Conservation (phyloP, 768 basidiomycete genomes). For the Lactarius hengduanensis region DNA sequence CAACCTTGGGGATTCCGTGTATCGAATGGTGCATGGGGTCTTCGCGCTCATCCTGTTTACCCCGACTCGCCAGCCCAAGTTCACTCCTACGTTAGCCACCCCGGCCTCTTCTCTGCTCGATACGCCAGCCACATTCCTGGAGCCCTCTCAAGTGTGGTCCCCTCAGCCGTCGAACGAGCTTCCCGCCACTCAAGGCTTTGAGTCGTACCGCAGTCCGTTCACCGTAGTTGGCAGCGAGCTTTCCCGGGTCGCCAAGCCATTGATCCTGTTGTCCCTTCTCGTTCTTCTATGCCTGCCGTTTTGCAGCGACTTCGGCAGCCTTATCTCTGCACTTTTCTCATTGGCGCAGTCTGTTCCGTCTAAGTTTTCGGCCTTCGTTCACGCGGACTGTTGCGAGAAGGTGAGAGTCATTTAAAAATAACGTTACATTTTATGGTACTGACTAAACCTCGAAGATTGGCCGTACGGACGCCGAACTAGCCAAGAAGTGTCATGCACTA, state of each 20-base stretch:
- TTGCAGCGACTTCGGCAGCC: background rate
- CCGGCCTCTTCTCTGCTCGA: constrained; percentile 2
- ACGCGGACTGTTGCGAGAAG: background rate
- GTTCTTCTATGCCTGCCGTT: background rate
- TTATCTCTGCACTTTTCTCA: background rate
- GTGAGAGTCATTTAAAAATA: background rate
- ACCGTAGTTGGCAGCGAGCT: background rate
- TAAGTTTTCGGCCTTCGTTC: constrained; percentile 1
- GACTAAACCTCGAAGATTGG: background rate
- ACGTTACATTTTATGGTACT: background rate
- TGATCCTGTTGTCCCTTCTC: constrained; percentile 2
- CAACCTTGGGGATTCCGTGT: constrained; percentile 6
- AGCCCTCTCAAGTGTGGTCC: constrained; percentile 1
- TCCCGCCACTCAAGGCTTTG: background rate
- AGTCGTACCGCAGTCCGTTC: background rate
- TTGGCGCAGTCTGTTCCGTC: background rate
- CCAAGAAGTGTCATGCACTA: constrained; percentile 3
- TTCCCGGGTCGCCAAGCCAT: no score
- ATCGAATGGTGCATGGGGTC: background rate
- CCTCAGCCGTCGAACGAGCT: background rate
- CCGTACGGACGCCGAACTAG: background rate
- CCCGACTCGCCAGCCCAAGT: background rate
- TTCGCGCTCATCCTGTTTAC: constrained; percentile 5
- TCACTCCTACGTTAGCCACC: background rate
- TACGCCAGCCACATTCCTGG: background rate